Evolutionary conservation across 768 basidiomycete genomes (phyloP), one percentile per base, ranked within the genome.

Genomic region (Tricholoma saponaceum): DNA sequence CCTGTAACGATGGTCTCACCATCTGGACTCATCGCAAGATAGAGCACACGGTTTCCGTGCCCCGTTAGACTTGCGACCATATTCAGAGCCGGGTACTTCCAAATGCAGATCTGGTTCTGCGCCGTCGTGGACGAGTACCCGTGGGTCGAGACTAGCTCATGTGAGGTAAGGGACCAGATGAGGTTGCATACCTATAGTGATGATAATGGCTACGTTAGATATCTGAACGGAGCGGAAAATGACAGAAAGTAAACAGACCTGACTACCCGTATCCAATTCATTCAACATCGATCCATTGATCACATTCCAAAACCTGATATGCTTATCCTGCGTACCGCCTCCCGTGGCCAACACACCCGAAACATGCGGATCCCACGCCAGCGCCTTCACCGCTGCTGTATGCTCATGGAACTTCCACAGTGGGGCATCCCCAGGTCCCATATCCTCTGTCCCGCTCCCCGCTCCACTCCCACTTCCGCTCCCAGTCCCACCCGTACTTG

Each of bases 1-100:
- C 96, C 96, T 0, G 95, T 98, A 25, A 98, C 97, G 60, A 98
- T 98, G 0, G 95, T 98, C 74, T 96, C 93, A 16, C 95, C 95
- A 64, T 97, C 95, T 0, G 95, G 95, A 66, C 88, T 91, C 92
- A 95, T 95, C 3, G 95, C 95, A n/a, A 98, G 86, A 70, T 96
- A 96, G 30, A 98, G 77, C 16, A 99, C 96, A 49, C 96, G 90
- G 69, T 90, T 92, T 0, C 94, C 92, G 69, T 99, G 96, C 7
- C 96, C 96, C 0, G 92, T 91, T 7, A 99, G 79, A 6, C 92
- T 92, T 0, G 95, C 96, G 6, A 98, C 95, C 83, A 96, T 96
- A 60, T 89, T 87, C 69, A 98, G 80, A 6, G 86, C 85, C 0
- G 96, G 96, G 70, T 97, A 98, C 68, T 88, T 89, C 94, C 94